Evolutionary conservation across 1,284 basidiomycete genomes (phyloP).

Genomic region (Ceratobasidium theobromae): DNA sequence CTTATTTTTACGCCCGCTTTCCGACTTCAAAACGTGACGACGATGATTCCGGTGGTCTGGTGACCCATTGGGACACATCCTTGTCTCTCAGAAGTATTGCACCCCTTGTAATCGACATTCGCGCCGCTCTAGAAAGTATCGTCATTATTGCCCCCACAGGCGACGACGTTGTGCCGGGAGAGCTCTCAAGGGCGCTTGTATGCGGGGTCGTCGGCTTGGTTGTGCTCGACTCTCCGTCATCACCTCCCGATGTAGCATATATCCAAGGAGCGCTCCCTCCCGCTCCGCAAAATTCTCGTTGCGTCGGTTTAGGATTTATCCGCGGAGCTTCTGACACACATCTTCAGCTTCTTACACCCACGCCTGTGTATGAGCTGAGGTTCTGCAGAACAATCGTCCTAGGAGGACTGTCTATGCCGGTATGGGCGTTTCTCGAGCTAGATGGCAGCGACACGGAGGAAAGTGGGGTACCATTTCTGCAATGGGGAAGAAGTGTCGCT

Average conservation of each 20-base stretch:
- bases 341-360: conserved; percentile 75
- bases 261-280: conserved; percentile 56
- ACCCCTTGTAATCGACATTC: conserved; percentile 68
- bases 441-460: conserved; percentile 45
- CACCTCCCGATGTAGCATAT: conserved; percentile 53
- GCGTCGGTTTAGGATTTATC: conserved; percentile 72
- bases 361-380: conserved; percentile 53
- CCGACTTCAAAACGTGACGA: conserved; percentile 44
- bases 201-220: conserved; percentile 79
- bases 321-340: conserved; percentile 54
- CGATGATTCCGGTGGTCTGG: conserved; percentile 20
- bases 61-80: conserved; percentile 63
- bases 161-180: conserved; percentile 70
- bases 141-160: conserved; percentile 67
- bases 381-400: conserved; percentile 62
- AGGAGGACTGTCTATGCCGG: conserved; percentile 84
- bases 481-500: conserved; percentile 68
- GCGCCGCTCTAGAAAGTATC: conserved; percentile 58
- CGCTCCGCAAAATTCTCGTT: conserved; percentile 57
- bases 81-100: conserved; percentile 64
- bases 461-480: conserved; percentile 73
- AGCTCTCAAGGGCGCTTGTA: conserved; percentile 72
- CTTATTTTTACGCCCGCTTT: conserved; percentile 77
- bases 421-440: conserved; percentile 82
- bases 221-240: conserved; percentile 44